These are phyloP conservation scores for Styphnolobium japonicum DNA, from an alignment of 306 rosid genomes.

Conservation along the genomic window DNA sequence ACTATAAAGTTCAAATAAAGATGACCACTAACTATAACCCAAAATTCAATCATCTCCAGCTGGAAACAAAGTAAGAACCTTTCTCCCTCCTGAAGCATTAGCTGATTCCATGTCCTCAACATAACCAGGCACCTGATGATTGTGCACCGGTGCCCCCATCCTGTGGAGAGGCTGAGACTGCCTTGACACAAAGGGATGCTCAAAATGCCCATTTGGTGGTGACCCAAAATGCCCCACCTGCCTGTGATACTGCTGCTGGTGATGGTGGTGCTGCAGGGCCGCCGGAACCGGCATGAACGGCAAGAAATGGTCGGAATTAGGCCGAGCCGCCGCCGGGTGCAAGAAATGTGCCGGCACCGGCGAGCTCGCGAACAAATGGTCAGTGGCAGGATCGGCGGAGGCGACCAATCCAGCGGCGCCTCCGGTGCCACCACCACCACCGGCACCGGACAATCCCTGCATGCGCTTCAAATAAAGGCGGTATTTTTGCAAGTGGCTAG, in stretches of 20 bases:
- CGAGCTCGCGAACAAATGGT: slow-evolving; percentile 84
- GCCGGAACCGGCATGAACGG: slow-evolving; percentile 83
- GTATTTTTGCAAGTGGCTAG: slow-evolving; percentile 93
- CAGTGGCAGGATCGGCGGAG: slow-evolving; percentile 69
- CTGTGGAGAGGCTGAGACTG: slow-evolving; percentile 69
- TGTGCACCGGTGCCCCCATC: slow-evolving; percentile 72
- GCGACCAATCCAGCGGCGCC: too few species aligned
- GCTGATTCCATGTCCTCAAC: slow-evolving; percentile 84
- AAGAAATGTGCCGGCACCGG: slow-evolving; percentile 89
- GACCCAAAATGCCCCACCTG: slow-evolving; percentile 90
- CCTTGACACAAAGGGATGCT: slow-evolving; percentile 74
- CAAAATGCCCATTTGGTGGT: slow-evolving; percentile 82
- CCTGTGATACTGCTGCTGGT: slow-evolving; percentile 72
- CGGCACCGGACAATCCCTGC: slow-evolving; percentile 56
- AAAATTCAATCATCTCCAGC: slow-evolving; percentile 83
- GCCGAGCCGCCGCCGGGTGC: slow-evolving; percentile 63
- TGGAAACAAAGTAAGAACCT: slow-evolving; percentile 89
- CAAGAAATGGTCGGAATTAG: slow-evolving; percentile 80
- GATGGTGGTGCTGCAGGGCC: slow-evolving; percentile 79
- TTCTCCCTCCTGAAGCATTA: slow-evolving; percentile 76
- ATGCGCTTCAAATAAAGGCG: slow-evolving; percentile 90
- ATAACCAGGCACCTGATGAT: slow-evolving; percentile 46
- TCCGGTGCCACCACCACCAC: slow-evolving; percentile 36
- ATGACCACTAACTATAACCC: slow-evolving; percentile 20
- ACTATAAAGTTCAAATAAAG: neutral